These are phyloP conservation scores for Neurospora crassa DNA, from an alignment of 2,329 filamentous ascomycete genomes.

Conservation along the genomic window DNA sequence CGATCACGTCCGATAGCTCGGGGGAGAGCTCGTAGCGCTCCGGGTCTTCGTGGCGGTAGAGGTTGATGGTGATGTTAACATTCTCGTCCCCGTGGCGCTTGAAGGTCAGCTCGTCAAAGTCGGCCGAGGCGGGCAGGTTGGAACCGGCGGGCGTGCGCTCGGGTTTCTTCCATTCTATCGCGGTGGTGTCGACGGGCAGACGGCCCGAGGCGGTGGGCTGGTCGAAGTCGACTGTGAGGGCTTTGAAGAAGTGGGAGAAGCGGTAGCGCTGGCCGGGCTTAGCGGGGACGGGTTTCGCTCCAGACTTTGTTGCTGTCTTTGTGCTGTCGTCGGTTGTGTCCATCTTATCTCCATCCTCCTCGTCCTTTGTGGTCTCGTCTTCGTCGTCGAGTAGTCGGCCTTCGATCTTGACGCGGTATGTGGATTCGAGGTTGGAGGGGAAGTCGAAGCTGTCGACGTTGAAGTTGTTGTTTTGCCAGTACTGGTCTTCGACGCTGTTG, in stretches of 20 bases:
- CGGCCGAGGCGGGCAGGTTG: conserved; percentile 53
- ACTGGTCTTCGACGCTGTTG: conserved; percentile 89
- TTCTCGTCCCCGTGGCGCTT: conserved; percentile 90
- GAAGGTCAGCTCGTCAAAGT: conserved; percentile 88
- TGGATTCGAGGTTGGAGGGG: conserved; percentile 63
- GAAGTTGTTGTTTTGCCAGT: conserved; percentile 69
- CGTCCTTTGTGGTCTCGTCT: conserved; percentile 43
- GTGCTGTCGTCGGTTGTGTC: conserved; percentile 41
- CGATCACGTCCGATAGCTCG: conserved; percentile 72
- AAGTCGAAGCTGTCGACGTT: conserved; percentile 76
- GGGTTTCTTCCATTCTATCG: conserved; percentile 82
- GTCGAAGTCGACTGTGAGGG: conserved; percentile 67
- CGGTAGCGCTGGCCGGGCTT: conserved; percentile 36
- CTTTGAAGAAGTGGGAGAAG: conserved; percentile 74
- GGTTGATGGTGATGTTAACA: conserved; percentile 79
- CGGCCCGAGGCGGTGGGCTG: conserved; percentile 40
- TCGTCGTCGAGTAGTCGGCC: conserved; percentile 70
- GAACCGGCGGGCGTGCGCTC: conserved; percentile 42
- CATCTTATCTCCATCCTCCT: conserved; percentile 41
- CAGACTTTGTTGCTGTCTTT: conserved; percentile 20
- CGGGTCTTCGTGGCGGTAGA: conserved; percentile 73
- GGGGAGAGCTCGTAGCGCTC: conserved; percentile 76
- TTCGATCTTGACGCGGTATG: conserved; percentile 87
- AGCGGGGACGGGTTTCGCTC: conserved; percentile 26
- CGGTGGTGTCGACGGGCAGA: conserved; percentile 45